Base-by-base conservation (phyloP, 306 rosid genomes). In the Malus asiatica region DNA sequence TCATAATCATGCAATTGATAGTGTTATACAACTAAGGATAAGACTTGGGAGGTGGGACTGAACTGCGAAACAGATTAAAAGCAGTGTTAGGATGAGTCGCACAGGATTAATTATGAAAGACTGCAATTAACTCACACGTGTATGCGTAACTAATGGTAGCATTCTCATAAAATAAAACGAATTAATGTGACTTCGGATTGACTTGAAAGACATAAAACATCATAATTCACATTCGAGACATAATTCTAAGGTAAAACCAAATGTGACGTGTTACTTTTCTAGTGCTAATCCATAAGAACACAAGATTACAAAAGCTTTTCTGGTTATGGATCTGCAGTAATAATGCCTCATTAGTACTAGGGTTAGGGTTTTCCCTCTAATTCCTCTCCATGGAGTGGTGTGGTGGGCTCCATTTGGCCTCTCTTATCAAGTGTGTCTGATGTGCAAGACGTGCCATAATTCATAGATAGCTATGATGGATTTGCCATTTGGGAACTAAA, bases 401-500 rank as follows among this genome's bases (percentile, higher is more conserved):
- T 15, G 23, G 76, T 67, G 80, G 75, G 90, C 80, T 64, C 82
- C 86, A 63, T 8, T 32, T 32, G 27, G 65, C 42, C 75, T 38
- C 8, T 45, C 42, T 35, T 74, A 75, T 83, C 71, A 75, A 64
- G 58, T 58, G 79, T 75, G 78, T 70, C 80, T 32, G 79, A 74
- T 72, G 76, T 80, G 83, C 81, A 80, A 23, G 81, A 53, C 72
- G 85, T 86, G 85, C 73, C 74, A 77, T 81, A 83, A 82, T 83
- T 79, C 85, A 83, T 78, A 59, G 48, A 73, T 69, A 72, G 79
- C 76, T 64, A 79, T 86, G 85, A 83, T 84, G 71, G 76, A 64
- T 29, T 30, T 5, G 84, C 83, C 90, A 88, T 70, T 84, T 75
- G 79, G 73, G 81, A 80, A 71, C 42, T 84, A 68, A 32, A 59